phyloP scores from a whole-genome alignment of 2,329 filamentous ascomycete species.

The Allantophomopsis cytisporea region DNA sequence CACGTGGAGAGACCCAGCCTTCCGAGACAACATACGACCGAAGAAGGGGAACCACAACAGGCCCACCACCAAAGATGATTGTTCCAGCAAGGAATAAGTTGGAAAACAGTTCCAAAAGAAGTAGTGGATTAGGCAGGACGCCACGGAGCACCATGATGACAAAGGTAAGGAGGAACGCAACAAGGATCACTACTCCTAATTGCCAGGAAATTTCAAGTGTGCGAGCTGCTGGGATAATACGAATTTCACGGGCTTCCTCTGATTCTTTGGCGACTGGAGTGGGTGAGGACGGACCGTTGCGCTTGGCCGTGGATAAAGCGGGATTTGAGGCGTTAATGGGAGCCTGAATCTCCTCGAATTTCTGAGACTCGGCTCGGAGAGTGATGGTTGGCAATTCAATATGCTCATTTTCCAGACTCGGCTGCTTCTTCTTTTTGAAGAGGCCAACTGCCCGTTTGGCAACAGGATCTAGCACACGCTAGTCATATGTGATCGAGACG shows the following conservation, averaged over 20 bases:
- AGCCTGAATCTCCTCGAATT: background rate
- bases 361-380: background rate
- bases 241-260: slow-evolving; percentile 18
- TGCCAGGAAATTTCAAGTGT: slow-evolving; percentile 30
- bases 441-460: too few relatives aligned
- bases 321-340: background rate
- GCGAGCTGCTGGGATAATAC: slow-evolving; percentile 16
- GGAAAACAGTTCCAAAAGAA: slow-evolving; percentile 48
- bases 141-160: slow-evolving; percentile 38
- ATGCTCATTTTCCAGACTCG: slow-evolving; percentile 5
- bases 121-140: slow-evolving; percentile 21
- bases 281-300: background rate
- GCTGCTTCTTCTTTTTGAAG: too few relatives aligned
- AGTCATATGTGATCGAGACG: slow-evolving; percentile 40
- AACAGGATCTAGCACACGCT: too few relatives aligned
- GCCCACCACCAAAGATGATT: slow-evolving; percentile 38
- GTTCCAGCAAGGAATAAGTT: slow-evolving; percentile 66
- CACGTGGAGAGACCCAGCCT: slow-evolving; percentile 55
- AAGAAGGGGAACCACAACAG: slow-evolving; percentile 50
- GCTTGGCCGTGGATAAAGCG: background rate
- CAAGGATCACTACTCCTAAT: slow-evolving; percentile 25
- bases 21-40: slow-evolving; percentile 50
- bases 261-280: background rate
- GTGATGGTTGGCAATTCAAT: background rate
- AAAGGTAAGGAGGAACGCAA: slow-evolving; percentile 40